Evolutionary conservation across 2,329 filamentous ascomycete species (phyloP), one percentile per base, ranked within the genome.

Genomic region (Colletotrichum falcatum): DNA sequence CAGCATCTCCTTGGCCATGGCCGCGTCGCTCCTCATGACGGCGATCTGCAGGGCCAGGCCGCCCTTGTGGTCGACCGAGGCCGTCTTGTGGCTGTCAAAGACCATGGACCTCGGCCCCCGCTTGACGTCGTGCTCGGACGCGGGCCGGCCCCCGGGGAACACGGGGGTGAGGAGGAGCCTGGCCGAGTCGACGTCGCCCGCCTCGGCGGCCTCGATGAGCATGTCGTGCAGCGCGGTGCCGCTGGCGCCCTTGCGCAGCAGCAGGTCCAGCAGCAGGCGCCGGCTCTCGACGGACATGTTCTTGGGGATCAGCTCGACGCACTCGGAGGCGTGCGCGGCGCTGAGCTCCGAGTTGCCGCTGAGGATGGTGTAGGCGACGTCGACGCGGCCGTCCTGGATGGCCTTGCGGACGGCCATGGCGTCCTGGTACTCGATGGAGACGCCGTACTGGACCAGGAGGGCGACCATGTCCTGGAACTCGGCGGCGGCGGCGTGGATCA

Each of bases 401-500:
- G 86, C 85, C 30, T 79, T 81, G n/a, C 85, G 84, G 5, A 90
- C 67, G 1, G 84, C 84, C 8, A 80, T 77, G 0, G 84, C 87
- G 58, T 87, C 83, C 48, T 88, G 82, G 67, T 86, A 86, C 72
- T 88, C 87, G 37, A 89, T 80, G 0, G 87, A 88, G 0, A 86
- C 86, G 9, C 87, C 86, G 65, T 89, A 85, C 4, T 78, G 77
- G 28, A 88, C 80, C 8, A 90, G 78, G n/a, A 90, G 78, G 46
- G 79, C 79, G 2, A 87, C 84, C 84, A 90, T 86, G 49, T 88
- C 86, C 66, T 85, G 81, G 70, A 86, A 88, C 53, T 85, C 83
- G 2, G 81, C 81, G 8, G 82, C 79, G 61, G 84, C 85, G 0
- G 87, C 85, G 39, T 84, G 79, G 8, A 85, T 78, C 0, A 90